Evolutionary conservation across 768 basidiomycete genomes (phyloP).

Genomic region (Tylopilus rubrobrunneus): DNA sequence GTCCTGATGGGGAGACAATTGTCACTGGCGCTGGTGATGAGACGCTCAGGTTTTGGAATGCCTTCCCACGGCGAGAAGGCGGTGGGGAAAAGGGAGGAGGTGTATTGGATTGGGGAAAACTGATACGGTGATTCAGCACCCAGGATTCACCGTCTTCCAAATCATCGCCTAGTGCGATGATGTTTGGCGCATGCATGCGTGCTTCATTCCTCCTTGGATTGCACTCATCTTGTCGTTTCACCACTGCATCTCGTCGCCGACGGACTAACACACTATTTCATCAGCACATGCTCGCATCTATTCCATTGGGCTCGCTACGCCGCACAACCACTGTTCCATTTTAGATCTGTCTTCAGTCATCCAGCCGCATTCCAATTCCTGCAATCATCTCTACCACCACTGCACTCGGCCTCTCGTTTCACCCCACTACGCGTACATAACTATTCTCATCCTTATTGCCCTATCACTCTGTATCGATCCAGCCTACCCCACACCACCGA

Average conservation of each 20-base stretch:
- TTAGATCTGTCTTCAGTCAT: constrained; percentile 21
- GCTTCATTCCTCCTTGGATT: background rate
- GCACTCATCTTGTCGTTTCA: background rate
- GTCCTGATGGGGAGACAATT: constrained; percentile 95
- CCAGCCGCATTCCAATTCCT: constrained; percentile 16
- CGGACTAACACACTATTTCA: constrained; percentile 20
- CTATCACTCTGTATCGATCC: constrained; percentile 24
- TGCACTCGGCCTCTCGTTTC: background rate
- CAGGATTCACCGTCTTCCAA: background rate
- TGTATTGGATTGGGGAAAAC: constrained; percentile 42
- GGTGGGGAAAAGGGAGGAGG: constrained; percentile 37
- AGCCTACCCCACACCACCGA: constrained; percentile 11
- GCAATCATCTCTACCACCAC: constrained; percentile 9
- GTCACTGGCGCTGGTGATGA: constrained; percentile 98
- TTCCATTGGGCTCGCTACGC: constrained; percentile 11
- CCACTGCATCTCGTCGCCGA: constrained; percentile 4
- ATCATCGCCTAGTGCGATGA: background rate
- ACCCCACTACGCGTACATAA: constrained; percentile 21
- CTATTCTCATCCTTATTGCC: constrained; percentile 26
- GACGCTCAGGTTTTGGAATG: constrained; percentile 96
- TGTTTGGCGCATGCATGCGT: constrained; percentile 7
- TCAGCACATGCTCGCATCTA: constrained; percentile 27
- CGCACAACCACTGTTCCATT: constrained; percentile 13
- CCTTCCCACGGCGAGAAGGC: constrained; percentile 75
- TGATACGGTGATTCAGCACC: constrained; percentile 34